A percentile compares a stretch with the other conserved stretches of the same genome.
Evolutionary conservation across 1,284 basidiomycete species (phyloP).

Genomic region (Dichomitus squalens): DNA sequence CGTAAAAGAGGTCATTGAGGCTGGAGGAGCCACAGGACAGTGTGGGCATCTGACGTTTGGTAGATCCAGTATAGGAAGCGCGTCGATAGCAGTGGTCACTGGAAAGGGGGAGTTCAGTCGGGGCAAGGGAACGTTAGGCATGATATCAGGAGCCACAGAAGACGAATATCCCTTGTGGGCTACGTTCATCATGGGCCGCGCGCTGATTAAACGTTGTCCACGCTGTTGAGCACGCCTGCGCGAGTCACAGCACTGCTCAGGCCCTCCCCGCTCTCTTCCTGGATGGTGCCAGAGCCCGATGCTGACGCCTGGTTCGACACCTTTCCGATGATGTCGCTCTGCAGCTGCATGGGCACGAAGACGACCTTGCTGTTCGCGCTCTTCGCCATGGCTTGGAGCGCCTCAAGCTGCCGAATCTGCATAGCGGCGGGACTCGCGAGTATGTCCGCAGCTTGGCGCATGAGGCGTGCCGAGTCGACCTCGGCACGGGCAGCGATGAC

Average conservation of each 20-base stretch:
- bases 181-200: background rate
- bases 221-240: constrained; percentile 55
- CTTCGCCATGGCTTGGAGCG: constrained; percentile 75
- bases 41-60: background rate
- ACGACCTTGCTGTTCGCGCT: constrained; percentile 84
- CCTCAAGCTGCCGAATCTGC: constrained; percentile 96
- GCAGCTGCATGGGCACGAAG: constrained; percentile 92
- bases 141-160: background rate
- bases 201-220: constrained; percentile 34
- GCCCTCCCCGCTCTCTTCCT: constrained; percentile 47
- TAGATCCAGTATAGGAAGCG: background rate
- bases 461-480: constrained; percentile 91
- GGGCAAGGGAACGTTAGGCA: too few relatives aligned
- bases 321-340: constrained; percentile 67
- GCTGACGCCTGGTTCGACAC: constrained; percentile 35
- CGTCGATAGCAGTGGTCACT: background rate
- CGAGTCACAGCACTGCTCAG: constrained; percentile 46
- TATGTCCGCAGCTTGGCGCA: constrained; percentile 93
- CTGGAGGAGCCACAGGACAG: background rate
- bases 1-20: background rate
- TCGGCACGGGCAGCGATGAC: constrained; percentile 97
- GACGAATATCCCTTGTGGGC: background rate
- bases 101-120: background rate
- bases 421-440: constrained; percentile 92
- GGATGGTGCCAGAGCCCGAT: constrained; percentile 40